Evolutionary conservation across 2,329 filamentous ascomycete species (phyloP), one percentile per base, ranked within the genome.

Genomic region (Pyrenophora tritici-repentis): DNA sequence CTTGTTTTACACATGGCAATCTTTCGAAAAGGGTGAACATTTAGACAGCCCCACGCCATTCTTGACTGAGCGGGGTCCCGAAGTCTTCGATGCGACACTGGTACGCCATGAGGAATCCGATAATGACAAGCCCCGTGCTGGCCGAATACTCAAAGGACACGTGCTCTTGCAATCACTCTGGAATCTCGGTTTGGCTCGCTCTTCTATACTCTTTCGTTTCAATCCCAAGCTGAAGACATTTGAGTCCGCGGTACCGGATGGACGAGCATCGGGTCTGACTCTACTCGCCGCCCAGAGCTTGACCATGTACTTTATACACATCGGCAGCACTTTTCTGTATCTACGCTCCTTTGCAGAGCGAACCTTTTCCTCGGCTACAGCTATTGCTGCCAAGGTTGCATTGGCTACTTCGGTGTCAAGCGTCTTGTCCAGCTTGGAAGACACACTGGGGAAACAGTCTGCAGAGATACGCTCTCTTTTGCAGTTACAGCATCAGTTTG

Each of bases 161-260:
- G 59, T 73, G 2, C 62, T 75, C 3, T 53, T 80, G 2, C 65
- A 72, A 14, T 86, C 85, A 9, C 75, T 93, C 0, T 77, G 88
- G 54, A 82, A 85, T 10, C 76, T 93, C 1, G 83, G 85, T 0
- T 80, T 91, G 5, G 90, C 89, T 0, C 81, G 88, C 40, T 86
- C 85, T 33, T 92, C 89, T 0, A 78, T 88, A 1, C 81, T 94
- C 29, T 94, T 90, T 68, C 66, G 73, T 0, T 90, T 84, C 79
- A 76, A 86, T 42, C 68, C 77, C 2, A 75, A 76, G 2, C 77
- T 78, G 22, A 73, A 72, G 18, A 75, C 74, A 0, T 90, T 92
- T 60, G 69, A 74, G 33, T 75, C 72, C 33, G 69, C 70, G 3
- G 66, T 81, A 31, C 61, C 72, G 3, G 70, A 79, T 45, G 71